phyloP scores from a whole-genome alignment of 2,329 filamentous ascomycete species.

The Hortaea werneckii region DNA sequence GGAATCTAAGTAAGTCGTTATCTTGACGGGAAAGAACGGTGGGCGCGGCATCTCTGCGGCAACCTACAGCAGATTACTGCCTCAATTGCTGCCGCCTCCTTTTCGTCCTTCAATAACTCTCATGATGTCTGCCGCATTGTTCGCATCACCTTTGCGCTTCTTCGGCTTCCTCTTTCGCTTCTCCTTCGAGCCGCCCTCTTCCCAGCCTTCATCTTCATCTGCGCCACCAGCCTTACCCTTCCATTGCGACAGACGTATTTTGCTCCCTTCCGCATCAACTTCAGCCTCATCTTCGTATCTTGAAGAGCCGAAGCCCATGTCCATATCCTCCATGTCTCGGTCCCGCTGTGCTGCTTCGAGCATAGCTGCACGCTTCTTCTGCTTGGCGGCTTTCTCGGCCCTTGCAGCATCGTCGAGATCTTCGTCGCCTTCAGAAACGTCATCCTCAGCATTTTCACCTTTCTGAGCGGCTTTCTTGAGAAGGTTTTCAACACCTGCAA shows the following conservation, averaged over 20 bases:
- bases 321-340: constrained; percentile 81
- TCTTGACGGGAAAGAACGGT: no score
- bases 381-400: constrained; percentile 52
- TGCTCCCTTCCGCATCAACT: constrained; percentile 47
- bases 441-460: constrained; percentile 27
- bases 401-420: constrained; percentile 36
- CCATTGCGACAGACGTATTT: constrained; percentile 60
- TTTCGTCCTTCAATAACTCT: constrained; percentile 24
- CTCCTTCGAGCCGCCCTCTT: constrained; percentile 56
- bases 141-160: constrained; percentile 39
- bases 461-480: constrained; percentile 61
- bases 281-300: constrained; percentile 84
- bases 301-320: constrained; percentile 86
- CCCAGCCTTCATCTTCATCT: constrained; percentile 42
- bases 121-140: constrained; percentile 24
- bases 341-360: constrained; percentile 49
- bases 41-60: no score
- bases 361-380: constrained; percentile 54
- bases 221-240: constrained; percentile 41
- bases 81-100: constrained; percentile 16
- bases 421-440: constrained; percentile 32
- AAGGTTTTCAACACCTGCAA: constrained; percentile 23
- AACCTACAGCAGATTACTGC: no score
- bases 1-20: no score
- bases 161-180: constrained; percentile 72